Evolutionary conservation across 2,329 filamentous ascomycete genomes (phyloP), one percentile per base, ranked within the genome.

Genomic region (Ophiostoma quercus): DNA sequence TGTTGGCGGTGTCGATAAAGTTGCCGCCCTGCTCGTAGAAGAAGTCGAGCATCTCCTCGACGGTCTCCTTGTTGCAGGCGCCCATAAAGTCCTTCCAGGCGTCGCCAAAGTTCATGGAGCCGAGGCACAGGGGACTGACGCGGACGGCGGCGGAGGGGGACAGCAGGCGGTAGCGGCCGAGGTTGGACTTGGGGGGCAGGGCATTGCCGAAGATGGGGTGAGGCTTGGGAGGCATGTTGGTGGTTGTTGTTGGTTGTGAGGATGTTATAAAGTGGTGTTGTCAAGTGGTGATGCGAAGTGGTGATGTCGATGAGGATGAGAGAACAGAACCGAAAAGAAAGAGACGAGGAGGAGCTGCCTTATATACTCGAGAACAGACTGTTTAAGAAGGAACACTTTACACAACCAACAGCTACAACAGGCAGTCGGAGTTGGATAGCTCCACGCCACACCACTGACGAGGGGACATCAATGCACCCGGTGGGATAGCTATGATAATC

Each of bases 1-100:
- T 88, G 79, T 87, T 90, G 71, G 88, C 75, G 0, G 88, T 91
- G 76, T 92, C 90, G 75, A 92, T 88, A 77, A 92, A 92, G 79
- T 92, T 92, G 32, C 90, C 90, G 71, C 63, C 71, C 70, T 87
- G 83, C 6, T 84, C 82, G 71, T 84, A 86, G 78, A 86, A 92
- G 75, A 84, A 86, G 75, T 92, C 89, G 9, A 92, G 82, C 34
- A 92, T 86, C 25, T 82, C 80, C 73, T 90, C 88, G 1, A 85
- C 82, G 1, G 83, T 83, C 67, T 85, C 81, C 76, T 91, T 86
- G 76, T 85, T 83, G 77, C 89, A 91, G 51, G 83, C 82, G 41
- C 90, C 90, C 84, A 92, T 85, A 68, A 81, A 82, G 0, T 78
- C 77, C 73, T 81, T 80, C 85, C 83, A 88, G 43, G 82, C 79